Percentiles rank a stretch among this genome's conserved stretches.
phyloP scores from a whole-genome alignment of 1,284 basidiomycete genomes.

The Naganishia liquefaciens region DNA sequence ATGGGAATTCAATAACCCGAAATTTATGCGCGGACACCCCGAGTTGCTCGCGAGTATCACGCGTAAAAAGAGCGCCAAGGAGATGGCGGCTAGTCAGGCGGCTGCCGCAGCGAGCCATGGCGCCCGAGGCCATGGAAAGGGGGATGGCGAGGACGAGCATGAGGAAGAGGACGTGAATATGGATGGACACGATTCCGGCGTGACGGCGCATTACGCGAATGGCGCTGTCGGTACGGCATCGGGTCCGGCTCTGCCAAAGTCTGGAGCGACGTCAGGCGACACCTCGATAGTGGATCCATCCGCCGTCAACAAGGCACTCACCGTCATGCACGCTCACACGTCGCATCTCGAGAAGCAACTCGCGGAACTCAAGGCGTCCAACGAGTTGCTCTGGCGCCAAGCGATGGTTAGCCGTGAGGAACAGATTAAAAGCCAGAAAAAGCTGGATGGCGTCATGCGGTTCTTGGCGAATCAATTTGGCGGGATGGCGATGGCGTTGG shows the following conservation, averaged over 20 bases:
- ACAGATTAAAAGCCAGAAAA: constrained; percentile 90
- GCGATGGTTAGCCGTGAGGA: constrained; percentile 74
- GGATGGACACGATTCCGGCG: constrained; percentile 16
- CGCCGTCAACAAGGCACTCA: constrained; percentile 76
- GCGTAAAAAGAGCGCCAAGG: constrained; percentile 62
- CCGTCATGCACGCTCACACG: constrained; percentile 85
- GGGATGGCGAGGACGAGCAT: constrained; percentile 38
- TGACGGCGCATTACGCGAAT: not conserved
- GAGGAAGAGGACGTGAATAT: constrained; percentile 28
- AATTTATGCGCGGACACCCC: constrained; percentile 86
- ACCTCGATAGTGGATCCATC: constrained; percentile 68
- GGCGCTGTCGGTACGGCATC: not conserved
- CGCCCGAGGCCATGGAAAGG: constrained; percentile 36
- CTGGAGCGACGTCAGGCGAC: not conserved
- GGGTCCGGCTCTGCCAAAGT: too few relatives aligned
- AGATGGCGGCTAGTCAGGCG: constrained; percentile 42
- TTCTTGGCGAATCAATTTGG: constrained; percentile 94
- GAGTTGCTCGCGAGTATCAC: constrained; percentile 88
- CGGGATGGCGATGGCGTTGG: constrained; percentile 50
- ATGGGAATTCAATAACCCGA: constrained; percentile 89
- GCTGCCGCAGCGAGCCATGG: constrained; percentile 27
- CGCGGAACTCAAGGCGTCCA: constrained; percentile 81
- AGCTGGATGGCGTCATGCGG: constrained; percentile 92
- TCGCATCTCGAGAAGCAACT: constrained; percentile 78
- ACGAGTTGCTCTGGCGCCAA: constrained; percentile 90